Evolutionary conservation across 2,329 filamentous ascomycete genomes (phyloP), one percentile per base, ranked within the genome.

Genomic region (Pezicula neosporulosa): DNA sequence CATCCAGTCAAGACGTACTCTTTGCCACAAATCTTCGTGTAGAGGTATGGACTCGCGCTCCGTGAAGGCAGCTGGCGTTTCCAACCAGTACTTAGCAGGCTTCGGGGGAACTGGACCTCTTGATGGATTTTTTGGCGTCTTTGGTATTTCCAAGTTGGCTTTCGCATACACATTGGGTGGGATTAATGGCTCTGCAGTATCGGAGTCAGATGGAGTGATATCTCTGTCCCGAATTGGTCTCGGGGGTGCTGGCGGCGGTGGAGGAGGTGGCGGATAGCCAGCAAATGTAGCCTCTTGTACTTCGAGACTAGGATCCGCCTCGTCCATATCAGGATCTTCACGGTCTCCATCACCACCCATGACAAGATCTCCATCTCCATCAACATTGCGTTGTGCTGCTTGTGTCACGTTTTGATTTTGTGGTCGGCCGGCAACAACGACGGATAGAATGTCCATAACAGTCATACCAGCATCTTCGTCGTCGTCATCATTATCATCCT

Each of bases 1-100:
- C 65, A 99, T 80, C 82, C 90, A 96, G 69, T 99, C 94, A 6
- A 99, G 77, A 30, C 94, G 86, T 12, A 97, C 88, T 30, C 92
- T 86, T 65, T 93, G 85, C 73, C 90, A 91, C 5, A 99, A 77
- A 63, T 99, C 89, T 68, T 99, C 94, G 49, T 91, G 87, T 15
- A 82, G 77, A 44, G 86, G 86, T 6, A 86, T 73, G 49, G 78
- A 80, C 30, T 82, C 77, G 39, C 78, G 77, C 51, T 82, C 78
- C 42, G 77, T 80, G 66, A 89, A 93, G 30, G 80, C 80, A 16
- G 80, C 75, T 6, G 93, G 90, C 35, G 87, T 90, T 61, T 90
- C 86, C 35, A 94, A 77, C 93, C 93, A 97, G 70, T 97, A 93
- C 48, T 81, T 78, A 12, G 89, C 85, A 10, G 89, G 86, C 49